Evolutionary conservation across 306 rosid species (phyloP).

Genomic region (peach (Prunus persica)): Prunus_persica_NCBIv2 NC_034009.1:1443501-1444000

Average conservation of each 20-base stretch:
- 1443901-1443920: not conserved
- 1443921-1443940: not conserved
- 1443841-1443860: not conserved
- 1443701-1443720: no score
- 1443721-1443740: not conserved
- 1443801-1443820: not conserved
- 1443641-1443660: not conserved
- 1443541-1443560: not conserved
- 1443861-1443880: no score
- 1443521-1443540: not conserved
- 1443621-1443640: not conserved
- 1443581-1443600: not conserved
- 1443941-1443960: not conserved
- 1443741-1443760: not conserved
- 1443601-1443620: not conserved
- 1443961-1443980: not conserved
- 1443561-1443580: not conserved
- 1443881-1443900: no score
- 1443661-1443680: not conserved
- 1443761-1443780: no score
- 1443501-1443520: slow-evolving; percentile 26
- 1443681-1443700: not conserved
- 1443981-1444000: not conserved
- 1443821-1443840: not conserved
- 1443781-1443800: not conserved